These are phyloP conservation scores for Phytophthora citrophthora DNA, from an alignment of 352 stramenopile genomes.

Conservation along the genomic window DNA sequence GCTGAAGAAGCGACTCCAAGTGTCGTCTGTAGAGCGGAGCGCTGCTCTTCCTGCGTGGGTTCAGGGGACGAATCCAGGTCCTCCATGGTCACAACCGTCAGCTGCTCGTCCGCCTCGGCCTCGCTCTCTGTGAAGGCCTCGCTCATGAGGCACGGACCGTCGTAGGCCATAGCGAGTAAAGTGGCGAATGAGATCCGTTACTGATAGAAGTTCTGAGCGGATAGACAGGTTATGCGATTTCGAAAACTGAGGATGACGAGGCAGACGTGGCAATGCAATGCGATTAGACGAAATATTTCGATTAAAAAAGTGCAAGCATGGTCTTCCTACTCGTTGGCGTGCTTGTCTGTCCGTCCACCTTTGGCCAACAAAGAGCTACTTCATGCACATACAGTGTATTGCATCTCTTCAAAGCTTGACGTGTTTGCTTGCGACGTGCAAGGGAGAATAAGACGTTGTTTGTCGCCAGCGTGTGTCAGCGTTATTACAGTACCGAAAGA, in stretches of 20 bases:
- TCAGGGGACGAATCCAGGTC: slow-evolving; percentile 10
- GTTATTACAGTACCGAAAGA: no score
- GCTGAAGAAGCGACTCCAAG: slow-evolving; percentile 61
- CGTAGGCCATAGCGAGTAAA: slow-evolving; percentile 10
- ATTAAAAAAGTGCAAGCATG: slow-evolving; percentile 11
- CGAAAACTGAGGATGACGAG: slow-evolving; percentile 1
- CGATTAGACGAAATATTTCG: slow-evolving; percentile 10
- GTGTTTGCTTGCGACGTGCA: no score
- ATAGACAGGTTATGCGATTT: background rate
- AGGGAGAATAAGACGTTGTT: no score
- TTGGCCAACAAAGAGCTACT: no score
- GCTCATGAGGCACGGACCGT: slow-evolving; percentile 20
- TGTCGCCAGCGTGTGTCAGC: no score
- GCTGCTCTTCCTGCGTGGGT: slow-evolving; percentile 1
- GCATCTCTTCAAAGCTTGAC: no score
- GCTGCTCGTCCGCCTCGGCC: slow-evolving; percentile 19
- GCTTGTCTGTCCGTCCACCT: no score
- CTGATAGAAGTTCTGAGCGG: background rate
- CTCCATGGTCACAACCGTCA: slow-evolving; percentile 31
- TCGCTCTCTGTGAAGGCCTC: slow-evolving; percentile 37
- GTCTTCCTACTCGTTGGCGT: no score
- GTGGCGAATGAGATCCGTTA: background rate
- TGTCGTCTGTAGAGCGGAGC: slow-evolving; percentile 51
- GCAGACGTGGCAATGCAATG: background rate
- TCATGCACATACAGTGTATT: no score